phyloP scores from a whole-genome alignment of 106 monocot genomes.

The Gastrodia elata region DNA sequence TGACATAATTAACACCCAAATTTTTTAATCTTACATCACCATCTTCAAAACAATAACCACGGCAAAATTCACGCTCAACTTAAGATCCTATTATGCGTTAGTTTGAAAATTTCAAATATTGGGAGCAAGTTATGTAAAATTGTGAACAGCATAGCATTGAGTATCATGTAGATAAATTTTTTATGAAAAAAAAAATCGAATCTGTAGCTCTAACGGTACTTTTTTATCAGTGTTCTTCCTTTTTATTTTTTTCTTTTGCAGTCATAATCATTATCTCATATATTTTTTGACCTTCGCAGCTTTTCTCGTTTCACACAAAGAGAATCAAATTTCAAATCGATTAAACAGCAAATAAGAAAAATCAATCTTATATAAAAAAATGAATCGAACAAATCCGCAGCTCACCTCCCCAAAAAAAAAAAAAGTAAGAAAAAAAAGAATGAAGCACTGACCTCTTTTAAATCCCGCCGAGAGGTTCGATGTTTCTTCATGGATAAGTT shows the following conservation, averaged over 20 bases:
- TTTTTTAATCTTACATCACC: too few species aligned
- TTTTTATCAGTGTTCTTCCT: too few species aligned
- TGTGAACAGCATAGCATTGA: too few species aligned
- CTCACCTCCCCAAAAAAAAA: background rate
- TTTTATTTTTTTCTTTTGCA: background rate
- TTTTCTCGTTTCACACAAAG: background rate
- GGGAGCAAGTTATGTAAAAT: too few species aligned
- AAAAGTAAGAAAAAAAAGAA: constrained; percentile 10
- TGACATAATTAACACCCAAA: too few species aligned
- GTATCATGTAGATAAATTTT: too few species aligned
- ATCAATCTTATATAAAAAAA: background rate
- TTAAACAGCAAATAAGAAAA: background rate
- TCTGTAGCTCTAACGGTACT: too few species aligned
- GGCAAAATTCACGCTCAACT: too few species aligned
- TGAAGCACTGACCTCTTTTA: constrained; percentile 17
- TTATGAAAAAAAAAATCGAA: too few species aligned
- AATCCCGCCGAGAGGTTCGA: background rate
- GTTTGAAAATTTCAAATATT: too few species aligned
- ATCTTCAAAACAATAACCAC: too few species aligned
- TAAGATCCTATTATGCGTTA: too few species aligned
- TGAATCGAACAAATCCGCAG: background rate
- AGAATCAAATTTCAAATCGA: background rate
- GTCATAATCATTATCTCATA: background rate
- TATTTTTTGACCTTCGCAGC: background rate
- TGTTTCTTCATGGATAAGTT: constrained; percentile 6